A percentile compares a stretch with the other conserved stretches of the same genome.
These are phyloP conservation scores for Pestalotiopsis sp. DNA, from an alignment of 2,329 filamentous ascomycete genomes.

Conservation along the genomic window DNA sequence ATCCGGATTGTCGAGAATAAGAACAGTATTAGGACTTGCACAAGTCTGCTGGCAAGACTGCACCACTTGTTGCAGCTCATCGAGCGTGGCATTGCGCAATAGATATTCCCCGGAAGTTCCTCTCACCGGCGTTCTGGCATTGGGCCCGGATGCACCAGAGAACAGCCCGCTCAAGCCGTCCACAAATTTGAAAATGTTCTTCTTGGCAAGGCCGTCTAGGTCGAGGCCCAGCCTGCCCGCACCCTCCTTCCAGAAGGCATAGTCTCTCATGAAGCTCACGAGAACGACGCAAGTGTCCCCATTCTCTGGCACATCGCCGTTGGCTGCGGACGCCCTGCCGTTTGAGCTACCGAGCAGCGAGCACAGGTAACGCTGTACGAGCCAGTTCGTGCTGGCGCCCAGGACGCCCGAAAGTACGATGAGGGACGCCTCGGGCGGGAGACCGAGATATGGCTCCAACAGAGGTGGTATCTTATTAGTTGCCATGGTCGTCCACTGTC, in stretches of 20 bases:
- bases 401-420: constrained; percentile 70
- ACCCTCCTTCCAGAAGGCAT: constrained; percentile 77
- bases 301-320: constrained; percentile 29
- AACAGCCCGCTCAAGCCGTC: constrained; percentile 72
- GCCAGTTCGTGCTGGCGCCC: constrained; percentile 67
- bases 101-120: constrained; percentile 16
- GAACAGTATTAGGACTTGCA: constrained; percentile 45
- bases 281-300: constrained; percentile 60
- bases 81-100: constrained; percentile 34
- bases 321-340: constrained; percentile 18
- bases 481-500: constrained; percentile 35
- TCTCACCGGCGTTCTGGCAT: constrained; percentile 17
- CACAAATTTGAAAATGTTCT: constrained; percentile 69
- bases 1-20: constrained; percentile 70
- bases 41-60: constrained; percentile 39
- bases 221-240: constrained; percentile 73
- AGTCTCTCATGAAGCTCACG: constrained; percentile 81
- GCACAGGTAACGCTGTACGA: constrained; percentile 59
- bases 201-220: constrained; percentile 59
- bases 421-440: constrained; percentile 61
- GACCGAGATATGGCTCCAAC: constrained; percentile 64
- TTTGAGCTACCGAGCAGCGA: constrained; percentile 39
- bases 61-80: constrained; percentile 42
- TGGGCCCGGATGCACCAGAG: constrained; percentile 13
- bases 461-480: constrained; percentile 60